Evolutionary conservation across 2,329 filamentous ascomycete species (phyloP), one percentile per base, ranked within the genome.

Genomic region (Sarocladium kiliense): DNA sequence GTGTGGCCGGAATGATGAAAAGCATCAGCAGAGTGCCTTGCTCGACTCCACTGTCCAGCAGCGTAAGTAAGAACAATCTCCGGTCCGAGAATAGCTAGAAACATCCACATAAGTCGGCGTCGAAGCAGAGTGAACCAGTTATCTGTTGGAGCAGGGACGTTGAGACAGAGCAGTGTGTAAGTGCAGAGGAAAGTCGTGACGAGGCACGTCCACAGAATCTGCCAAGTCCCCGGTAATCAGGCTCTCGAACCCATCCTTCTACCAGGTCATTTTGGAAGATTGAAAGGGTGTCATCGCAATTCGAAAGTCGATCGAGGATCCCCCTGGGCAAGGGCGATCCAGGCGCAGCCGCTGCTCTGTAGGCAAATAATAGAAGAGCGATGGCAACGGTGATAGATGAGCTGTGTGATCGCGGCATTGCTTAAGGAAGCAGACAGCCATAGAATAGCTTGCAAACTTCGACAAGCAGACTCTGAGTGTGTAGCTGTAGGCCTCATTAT

Each of bases 201-300:
- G 41, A 69, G 53, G 53, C 62, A 71, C n/a, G 56, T 64, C 63
- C 60, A 69, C 4, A 70, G 41, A 9, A 71, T 64, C 32, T 67
- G 64, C 14, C 63, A 59, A 9, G 67, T 69, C 1, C 67, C 3
- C 68, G 63, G 9, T 54, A 42, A 23, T 39, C 18, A 7, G 55
- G 49, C 27, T 54, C 25, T n/a, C 44, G 10, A 2, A 56, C 49
- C 55, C 42, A 54, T 5, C 41, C 41, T 12, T 25, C 18, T 7
- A 45, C 23, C 18, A 45, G 23, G 18, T 23, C 41, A 45, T 45
- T 26, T 16, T 45, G 41, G 18, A 45, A 45, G 19, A 45, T 7
- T 23, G 23, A 26, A 5, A 26, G 6, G 16, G 18, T 16, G 4
- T 45, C 18, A 23, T 45, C 41, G 41, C 41, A 45, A 21, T 23